These are phyloP conservation scores for Penicillium taxi DNA, from an alignment of 495 filamentous ascomycete species.

Conservation along the genomic window DNA sequence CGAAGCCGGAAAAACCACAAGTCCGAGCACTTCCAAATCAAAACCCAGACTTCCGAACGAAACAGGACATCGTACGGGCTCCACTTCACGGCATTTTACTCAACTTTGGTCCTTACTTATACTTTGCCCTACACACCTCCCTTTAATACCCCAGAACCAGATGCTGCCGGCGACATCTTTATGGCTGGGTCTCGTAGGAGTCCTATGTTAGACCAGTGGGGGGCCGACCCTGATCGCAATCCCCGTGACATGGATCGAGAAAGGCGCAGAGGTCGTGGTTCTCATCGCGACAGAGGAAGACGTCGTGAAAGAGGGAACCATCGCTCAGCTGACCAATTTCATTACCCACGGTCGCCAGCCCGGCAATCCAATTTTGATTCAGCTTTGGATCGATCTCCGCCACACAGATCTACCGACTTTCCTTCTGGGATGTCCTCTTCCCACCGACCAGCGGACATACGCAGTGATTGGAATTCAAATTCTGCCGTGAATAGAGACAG, in stretches of 20 bases:
- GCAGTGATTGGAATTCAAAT: slow-evolving; percentile 14
- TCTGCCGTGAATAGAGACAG: slow-evolving; percentile 18
- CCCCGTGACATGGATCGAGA: slow-evolving; percentile 32
- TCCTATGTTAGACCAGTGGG: slow-evolving; percentile 50
- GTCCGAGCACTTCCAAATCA: slow-evolving; percentile 23
- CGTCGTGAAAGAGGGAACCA: slow-evolving; percentile 31
- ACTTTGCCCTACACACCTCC: slow-evolving; percentile 2
- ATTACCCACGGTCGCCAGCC: too few species aligned
- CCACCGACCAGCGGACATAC: slow-evolving; percentile 11
- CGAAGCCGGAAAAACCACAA: slow-evolving; percentile 34
- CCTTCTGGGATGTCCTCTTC: slow-evolving; percentile 9
- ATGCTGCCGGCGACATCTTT: slow-evolving; percentile 38
- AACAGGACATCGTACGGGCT: slow-evolving; percentile 12
- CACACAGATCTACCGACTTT: slow-evolving; percentile 27
- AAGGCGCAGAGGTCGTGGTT: slow-evolving; percentile 32
- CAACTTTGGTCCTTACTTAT: slow-evolving; percentile 2
- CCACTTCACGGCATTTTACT: slow-evolving; percentile 11
- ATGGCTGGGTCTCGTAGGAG: slow-evolving; percentile 53
- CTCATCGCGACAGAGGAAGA: slow-evolving; percentile 33
- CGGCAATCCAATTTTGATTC: too few species aligned
- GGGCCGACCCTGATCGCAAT: slow-evolving; percentile 40
- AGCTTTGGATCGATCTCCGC: slow-evolving; percentile 21
- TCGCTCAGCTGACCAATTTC: too few species aligned
- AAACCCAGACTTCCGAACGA: slow-evolving; percentile 23
- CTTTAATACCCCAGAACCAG: slow-evolving; percentile 19